Evolutionary conservation across 257 asterid genomes (phyloP), one percentile per base, ranked within the genome.

Genomic region (Thymus quinquecostatus): DNA sequence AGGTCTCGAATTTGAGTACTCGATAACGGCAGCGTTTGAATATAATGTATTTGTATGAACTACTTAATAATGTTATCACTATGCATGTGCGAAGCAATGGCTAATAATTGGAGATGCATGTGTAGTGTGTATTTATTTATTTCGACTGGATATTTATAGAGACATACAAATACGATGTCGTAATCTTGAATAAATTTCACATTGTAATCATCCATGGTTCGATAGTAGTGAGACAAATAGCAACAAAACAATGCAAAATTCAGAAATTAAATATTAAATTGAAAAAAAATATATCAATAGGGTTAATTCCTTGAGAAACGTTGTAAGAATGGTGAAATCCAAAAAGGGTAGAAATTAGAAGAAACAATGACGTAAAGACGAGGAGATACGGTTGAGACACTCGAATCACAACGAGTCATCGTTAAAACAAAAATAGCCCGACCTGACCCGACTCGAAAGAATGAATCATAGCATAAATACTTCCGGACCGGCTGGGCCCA

Each of bases 71-170:
- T 32, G 33, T 14, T 53, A 59, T 59, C 27, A 45, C 2, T 57
- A 60, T 70, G 77, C 74, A 77, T 66, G 71, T 65, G 73, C 66
- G 10, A 30, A 64, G 49, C 41, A 27, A 64, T 57, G 73, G 14
- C 57, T 50, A 64, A 64, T 77, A 27, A 71, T 77, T 71, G 69
- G 55, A 58, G 1, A 56, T 64, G 73, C 80, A 76, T 56, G 44
- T 76, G 72, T 10, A 11, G 27, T 75, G 58, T 43, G 21, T 21
- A 21, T 21, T 21, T 21, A 36, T 45, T 36, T 33, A 50, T 60
- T 61, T 40, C 56, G 40, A 10, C 68, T 75, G 76, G 68, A 51
- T 12, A 10, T 32, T 4, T 5, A 38, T 4, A 51, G 0, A 53
- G 41, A 38, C 66, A 60, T 48, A 67, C 54, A 3, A 74, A 36